Base-by-base conservation (phyloP, 805 yeast species). In the Ogataea nakhonphanomensis region DNA sequence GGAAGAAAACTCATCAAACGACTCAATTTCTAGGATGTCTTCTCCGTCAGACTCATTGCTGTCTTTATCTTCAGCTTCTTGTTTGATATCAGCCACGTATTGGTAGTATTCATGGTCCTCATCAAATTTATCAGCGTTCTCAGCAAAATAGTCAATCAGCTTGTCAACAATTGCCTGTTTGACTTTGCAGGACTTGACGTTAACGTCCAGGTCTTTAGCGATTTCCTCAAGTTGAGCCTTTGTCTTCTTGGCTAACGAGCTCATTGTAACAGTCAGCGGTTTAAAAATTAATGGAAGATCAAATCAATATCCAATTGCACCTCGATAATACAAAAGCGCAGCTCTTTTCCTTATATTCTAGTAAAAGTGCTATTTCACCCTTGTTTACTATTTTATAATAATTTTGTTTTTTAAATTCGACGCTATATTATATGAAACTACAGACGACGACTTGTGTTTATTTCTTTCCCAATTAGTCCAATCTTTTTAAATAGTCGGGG, bases 11-110 rank as follows among this genome's bases (percentile, higher is more conserved):
- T 32, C 41, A 12, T 43, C 45, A 10, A 39, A 45, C 9, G 38
- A 42, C 13, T 39, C 46, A 11, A 33, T n/a, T 7, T 41, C 50
- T 6, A 43, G 46, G 35, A 25, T 91, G 21, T 39, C 55, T 17
- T 33, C 35, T 8, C 47, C 51, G 12, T 46, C 53, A 58, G 84
- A 95, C 30, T 87, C 76, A 62, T 86, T 95, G 34, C 78, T 89
- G 10, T 44, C 44, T 13, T 34, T 42, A 7, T 29, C 45, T 25
- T 32, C 46, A 7, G 22, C 39, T 22, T 36, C 30, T 8, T 24
- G 25, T 15, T 44, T 43, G 33, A 14, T 13, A 14, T 47, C 41
- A 12, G 42, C 45, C 7, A 57, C 61, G n/a, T 47, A 43, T 12
- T 56, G 58, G 39, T 57, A 57, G 32, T 53, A 62, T 36, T 57